Base-by-base conservation (phyloP, 306 rosid genomes). In the Ceratonia siliqua region DNA sequence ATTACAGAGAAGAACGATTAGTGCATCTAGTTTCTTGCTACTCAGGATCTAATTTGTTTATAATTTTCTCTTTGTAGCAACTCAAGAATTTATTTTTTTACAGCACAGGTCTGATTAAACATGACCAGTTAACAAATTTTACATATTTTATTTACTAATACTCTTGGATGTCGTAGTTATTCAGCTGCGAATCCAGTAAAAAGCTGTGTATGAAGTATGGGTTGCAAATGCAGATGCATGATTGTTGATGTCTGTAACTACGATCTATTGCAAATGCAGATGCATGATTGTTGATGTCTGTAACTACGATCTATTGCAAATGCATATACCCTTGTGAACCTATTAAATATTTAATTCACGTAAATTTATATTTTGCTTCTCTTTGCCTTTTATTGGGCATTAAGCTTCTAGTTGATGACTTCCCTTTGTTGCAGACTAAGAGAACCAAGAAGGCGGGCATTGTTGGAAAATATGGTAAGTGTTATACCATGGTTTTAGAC, bases 361-460 rank as follows among this genome's bases (percentile, higher is more conserved):
- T n/a, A n/a, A n/a, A n/a, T 7, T 0, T 49, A 7, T 69, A 17
- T 25, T 58, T 28, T 25, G 9, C 54, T 54, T 72, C 58, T 59
- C 32, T 30, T 11, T 45, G 48, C 14, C 1, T 28, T 63, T 36
- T 38, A 3, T 38, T 25, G 65, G 25, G 42, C 12, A 25, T 10
- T 14, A 8, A 39, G 39, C 24, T 46, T n/a, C 33, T 14, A 21
- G 6, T 3, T 48, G 30, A 48, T 50, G 21, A 12, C 35, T 0
- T 33, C 15, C 42, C 7, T 56, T 24, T 58, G 13, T 3, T 68
- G 71, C 90, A 88, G 96, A 88, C 93, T 15, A 90, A 88, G 96
- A 90, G 93, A 73, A 90, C 93, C 6, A 90, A 90, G 90, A 90
- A 90, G 87, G 91, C 91, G 2, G 90, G 96, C 28, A 90, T 88